A percentile compares a stretch with the other conserved stretches of the same genome.
Conservation (phyloP, 345 rosid genomes). For the Lumnitzera racemosa region DNA sequence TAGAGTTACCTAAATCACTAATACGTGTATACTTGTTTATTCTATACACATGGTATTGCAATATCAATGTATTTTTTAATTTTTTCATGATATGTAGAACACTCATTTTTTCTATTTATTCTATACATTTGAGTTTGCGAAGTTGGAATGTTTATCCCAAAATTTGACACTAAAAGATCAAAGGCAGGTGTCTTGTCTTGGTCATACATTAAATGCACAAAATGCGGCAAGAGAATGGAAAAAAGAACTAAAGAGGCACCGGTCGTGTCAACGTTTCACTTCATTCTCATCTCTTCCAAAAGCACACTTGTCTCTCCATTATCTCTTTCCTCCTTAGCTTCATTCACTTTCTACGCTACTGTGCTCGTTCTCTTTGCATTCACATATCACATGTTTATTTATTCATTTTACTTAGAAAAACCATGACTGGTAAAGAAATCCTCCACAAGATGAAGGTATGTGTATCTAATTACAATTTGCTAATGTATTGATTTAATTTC, state of each 20-base stretch:
- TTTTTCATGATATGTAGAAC: too few species aligned
- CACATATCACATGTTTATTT: not conserved
- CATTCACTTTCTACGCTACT: not conserved
- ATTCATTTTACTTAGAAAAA: not conserved
- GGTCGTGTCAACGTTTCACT: constrained; percentile 14
- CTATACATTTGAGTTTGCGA: too few species aligned
- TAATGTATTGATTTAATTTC: too few species aligned
- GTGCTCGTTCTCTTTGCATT: not conserved
- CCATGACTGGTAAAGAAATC: constrained; percentile 71
- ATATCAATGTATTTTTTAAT: too few species aligned
- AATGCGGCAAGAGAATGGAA: constrained; percentile 10
- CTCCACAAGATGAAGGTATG: constrained; percentile 72
- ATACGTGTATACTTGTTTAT: too few species aligned
- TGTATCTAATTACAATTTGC: too few species aligned
- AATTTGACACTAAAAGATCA: too few species aligned
- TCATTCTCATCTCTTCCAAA: constrained; percentile 2
- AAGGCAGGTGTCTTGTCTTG: not conserved
- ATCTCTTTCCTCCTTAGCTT: not conserved
- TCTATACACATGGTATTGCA: too few species aligned
- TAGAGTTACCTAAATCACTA: too few species aligned
- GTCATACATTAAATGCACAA: constrained; percentile 7
- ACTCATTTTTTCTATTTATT: too few species aligned
- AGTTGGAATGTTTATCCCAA: too few species aligned
- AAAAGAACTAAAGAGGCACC: not conserved
- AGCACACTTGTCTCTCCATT: constrained; percentile 12